A percentile compares a stretch with the other conserved stretches of the same genome.
These are phyloP conservation scores for Gossypium anomalum DNA, from an alignment of 345 rosid genomes.

Conservation along the genomic window DNA sequence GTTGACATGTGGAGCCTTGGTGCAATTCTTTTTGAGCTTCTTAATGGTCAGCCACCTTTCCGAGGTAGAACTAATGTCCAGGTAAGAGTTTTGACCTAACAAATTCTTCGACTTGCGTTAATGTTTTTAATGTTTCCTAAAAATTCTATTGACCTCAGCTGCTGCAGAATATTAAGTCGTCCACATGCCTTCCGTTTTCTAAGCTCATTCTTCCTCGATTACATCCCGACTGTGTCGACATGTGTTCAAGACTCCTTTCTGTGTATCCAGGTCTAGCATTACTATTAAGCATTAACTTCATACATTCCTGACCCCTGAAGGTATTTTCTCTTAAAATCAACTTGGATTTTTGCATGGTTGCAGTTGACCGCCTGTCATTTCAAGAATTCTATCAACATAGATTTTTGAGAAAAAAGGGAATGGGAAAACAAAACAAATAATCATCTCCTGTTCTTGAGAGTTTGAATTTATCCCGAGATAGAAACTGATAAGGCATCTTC, in stretches of 20 bases:
- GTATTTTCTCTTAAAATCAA: neutral
- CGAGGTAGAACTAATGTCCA: slow-evolving; percentile 54
- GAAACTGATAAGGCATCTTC: neutral
- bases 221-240: slow-evolving; percentile 58
- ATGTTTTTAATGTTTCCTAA: neutral
- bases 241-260: slow-evolving; percentile 58
- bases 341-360: slow-evolving; percentile 12
- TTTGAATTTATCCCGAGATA: neutral
- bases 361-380: slow-evolving; percentile 43
- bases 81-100: slow-evolving; percentile 30
- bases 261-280: slow-evolving; percentile 46
- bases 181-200: slow-evolving; percentile 54
- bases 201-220: slow-evolving; percentile 32
- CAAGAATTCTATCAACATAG: slow-evolving; percentile 42
- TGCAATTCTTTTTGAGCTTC: slow-evolving; percentile 69
- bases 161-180: slow-evolving; percentile 44
- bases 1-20: slow-evolving; percentile 77
- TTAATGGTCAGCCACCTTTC: slow-evolving; percentile 63
- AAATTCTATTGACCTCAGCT: slow-evolving; percentile 25
- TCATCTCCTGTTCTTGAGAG: neutral
- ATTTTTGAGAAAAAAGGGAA: slow-evolving; percentile 31
- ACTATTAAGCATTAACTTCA: neutral
- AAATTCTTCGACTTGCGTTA: slow-evolving; percentile 2
- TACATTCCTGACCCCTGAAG: neutral
- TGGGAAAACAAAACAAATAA: neutral